These are phyloP conservation scores for Dendrobium nobile DNA, from an alignment of 106 monocot species.

Conservation along the genomic window DNA sequence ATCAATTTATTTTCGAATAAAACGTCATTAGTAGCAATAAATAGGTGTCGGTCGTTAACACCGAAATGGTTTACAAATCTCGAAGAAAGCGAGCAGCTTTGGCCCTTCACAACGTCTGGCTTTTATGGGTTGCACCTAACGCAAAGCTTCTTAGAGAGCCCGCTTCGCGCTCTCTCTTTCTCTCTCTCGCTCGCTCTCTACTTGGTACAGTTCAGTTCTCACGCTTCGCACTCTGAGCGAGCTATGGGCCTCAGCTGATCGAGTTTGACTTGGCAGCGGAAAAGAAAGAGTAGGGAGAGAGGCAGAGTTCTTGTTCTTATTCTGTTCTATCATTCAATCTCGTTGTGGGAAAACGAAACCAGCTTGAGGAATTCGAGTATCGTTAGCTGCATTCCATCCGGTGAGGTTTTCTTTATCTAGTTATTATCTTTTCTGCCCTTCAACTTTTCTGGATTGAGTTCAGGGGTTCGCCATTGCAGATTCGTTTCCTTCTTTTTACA, in stretches of 20 bases:
- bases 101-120: background rate
- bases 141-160: background rate
- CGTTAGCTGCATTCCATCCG: background rate
- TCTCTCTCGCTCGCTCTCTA: too few species aligned
- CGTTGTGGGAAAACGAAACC: background rate
- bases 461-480: background rate
- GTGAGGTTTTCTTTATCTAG: background rate
- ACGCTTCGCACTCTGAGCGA: background rate
- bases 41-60: background rate
- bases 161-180: background rate
- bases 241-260: background rate
- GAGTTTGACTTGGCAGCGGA: background rate
- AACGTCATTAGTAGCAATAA: background rate
- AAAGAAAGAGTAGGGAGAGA: background rate
- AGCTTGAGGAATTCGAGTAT: background rate
- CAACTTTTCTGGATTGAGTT: background rate
- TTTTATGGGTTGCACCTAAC: background rate
- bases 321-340: background rate
- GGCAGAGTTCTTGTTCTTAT: background rate
- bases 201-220: background rate
- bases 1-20: too few species aligned
- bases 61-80: too few species aligned
- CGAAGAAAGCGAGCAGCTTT: background rate
- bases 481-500: background rate
- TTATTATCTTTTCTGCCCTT: background rate